Conservation (phyloP, 768 basidiomycete species). For the Exidia glandulosa region DNA sequence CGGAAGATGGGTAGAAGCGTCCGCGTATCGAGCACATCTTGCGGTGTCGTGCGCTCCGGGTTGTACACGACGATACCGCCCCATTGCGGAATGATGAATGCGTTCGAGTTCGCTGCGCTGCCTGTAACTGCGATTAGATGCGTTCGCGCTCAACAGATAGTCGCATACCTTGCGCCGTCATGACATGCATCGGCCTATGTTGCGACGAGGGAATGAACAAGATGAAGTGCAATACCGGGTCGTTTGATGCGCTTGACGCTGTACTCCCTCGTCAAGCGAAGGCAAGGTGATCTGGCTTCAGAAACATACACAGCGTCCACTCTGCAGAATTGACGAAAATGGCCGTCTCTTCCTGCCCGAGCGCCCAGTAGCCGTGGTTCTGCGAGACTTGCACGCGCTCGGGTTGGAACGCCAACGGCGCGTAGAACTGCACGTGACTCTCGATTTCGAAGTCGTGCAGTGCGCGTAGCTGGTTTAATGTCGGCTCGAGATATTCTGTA, state of each 20-base stretch:
- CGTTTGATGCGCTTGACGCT: constrained; percentile 90
- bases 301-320: constrained; percentile 83
- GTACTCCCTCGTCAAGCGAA: constrained; percentile 3
- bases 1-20: constrained; percentile 42
- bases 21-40: constrained; percentile 13
- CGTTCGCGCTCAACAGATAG: no score
- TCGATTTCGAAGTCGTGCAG: constrained; percentile 90
- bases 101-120: constrained; percentile 34
- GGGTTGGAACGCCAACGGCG: constrained; percentile 77
- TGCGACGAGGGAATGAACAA: constrained; percentile 68
- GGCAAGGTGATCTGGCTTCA: not conserved
- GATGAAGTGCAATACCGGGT: constrained; percentile 89
- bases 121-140: constrained; percentile 27
- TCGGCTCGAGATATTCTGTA: constrained; percentile 60
- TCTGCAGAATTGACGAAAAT: constrained; percentile 94
- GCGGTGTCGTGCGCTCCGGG: constrained; percentile 21
- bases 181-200: constrained; percentile 61
- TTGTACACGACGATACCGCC: constrained; percentile 80
- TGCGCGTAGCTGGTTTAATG: constrained; percentile 43
- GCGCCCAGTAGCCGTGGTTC: constrained; percentile 33
- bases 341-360: constrained; percentile 75
- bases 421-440: constrained; percentile 88
- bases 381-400: constrained; percentile 18
- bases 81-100: constrained; percentile 91
- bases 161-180: constrained; percentile 37